A percentile compares a stretch with the other conserved stretches of the same genome.
phyloP scores from a whole-genome alignment of 768 basidiomycete species.

The Pisolithus microcarpus region DNA sequence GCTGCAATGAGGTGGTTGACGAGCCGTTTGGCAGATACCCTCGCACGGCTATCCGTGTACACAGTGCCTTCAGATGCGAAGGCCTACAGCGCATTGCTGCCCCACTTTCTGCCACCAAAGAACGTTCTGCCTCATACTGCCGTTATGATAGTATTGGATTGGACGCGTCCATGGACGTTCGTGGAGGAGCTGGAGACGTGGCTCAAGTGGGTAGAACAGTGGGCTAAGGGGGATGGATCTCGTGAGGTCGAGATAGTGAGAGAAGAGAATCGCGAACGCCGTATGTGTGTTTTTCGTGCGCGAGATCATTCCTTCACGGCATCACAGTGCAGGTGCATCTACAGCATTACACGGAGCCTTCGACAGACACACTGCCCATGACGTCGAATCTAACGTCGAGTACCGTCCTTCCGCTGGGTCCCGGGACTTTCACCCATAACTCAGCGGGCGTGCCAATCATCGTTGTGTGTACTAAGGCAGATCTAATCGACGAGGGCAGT shows the following conservation, averaged over 20 bases:
- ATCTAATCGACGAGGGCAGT: conserved; percentile 79
- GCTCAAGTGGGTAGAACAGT: conserved; percentile 79
- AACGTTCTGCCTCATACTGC: conserved; percentile 61
- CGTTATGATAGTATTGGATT: conserved; percentile 84
- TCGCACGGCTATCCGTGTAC: conserved; percentile 85
- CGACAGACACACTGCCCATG: conserved; percentile 54
- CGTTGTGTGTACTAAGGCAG: conserved; percentile 88
- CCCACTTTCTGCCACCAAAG: conserved; percentile 72
- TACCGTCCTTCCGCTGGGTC: conserved; percentile 76
- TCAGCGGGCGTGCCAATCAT: conserved; percentile 78
- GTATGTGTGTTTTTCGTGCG: conserved; percentile 39
- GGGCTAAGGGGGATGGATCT: conserved; percentile 62
- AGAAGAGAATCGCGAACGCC: conserved; percentile 76
- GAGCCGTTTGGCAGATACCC: conserved; percentile 50
- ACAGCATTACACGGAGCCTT: conserved; percentile 85
- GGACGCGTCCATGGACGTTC: conserved; percentile 93
- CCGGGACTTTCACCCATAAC: conserved; percentile 85
- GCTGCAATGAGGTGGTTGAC: neutral
- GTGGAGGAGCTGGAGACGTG: conserved; percentile 77
- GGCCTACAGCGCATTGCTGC: conserved; percentile 64
- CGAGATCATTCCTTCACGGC: conserved; percentile 2
- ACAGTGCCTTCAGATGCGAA: conserved; percentile 79
- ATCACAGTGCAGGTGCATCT: conserved; percentile 74
- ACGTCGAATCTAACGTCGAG: conserved; percentile 51
- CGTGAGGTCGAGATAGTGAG: conserved; percentile 67